These are phyloP conservation scores for Scenedesmus sp. DNA, from an alignment of 163 green algal species.

Conservation along the genomic window DNA sequence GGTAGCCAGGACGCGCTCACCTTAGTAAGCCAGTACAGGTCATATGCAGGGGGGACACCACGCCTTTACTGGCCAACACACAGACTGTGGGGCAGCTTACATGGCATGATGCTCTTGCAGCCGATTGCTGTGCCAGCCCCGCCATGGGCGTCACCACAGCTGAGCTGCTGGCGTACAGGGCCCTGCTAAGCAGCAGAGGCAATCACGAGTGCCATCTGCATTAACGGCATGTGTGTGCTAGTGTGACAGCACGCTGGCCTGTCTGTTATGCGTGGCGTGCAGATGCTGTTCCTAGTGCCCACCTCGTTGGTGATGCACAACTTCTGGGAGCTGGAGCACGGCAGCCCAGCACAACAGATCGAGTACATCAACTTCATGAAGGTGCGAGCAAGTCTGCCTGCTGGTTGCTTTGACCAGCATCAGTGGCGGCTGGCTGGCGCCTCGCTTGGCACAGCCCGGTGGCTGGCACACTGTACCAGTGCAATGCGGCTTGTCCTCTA, in stretches of 20 bases:
- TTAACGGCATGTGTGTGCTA: no score
- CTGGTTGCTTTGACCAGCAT: background rate
- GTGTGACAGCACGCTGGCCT: no score
- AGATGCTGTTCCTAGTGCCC: slow-evolving; percentile 47
- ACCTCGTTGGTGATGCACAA: slow-evolving; percentile 51
- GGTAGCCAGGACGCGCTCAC: no score
- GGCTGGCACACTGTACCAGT: background rate
- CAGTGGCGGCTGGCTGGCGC: background rate
- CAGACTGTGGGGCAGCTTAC: background rate
- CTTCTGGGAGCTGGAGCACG: slow-evolving; percentile 45
- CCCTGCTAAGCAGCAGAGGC: no score
- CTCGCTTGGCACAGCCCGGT: background rate
- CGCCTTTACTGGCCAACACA: no score
- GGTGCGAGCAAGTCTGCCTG: background rate
- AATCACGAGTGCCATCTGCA: no score
- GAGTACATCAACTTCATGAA: slow-evolving; percentile 58
- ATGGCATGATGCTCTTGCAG: background rate
- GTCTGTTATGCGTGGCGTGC: background rate
- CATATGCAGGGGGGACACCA: no score
- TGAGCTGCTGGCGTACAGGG: no score
- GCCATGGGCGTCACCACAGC: background rate
- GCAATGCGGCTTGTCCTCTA: background rate
- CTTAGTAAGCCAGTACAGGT: no score
- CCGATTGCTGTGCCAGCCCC: background rate
- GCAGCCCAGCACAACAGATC: slow-evolving; percentile 44